phyloP scores from a whole-genome alignment of 176 grass and related monocot species.

The Panicum miliaceum region DNA sequence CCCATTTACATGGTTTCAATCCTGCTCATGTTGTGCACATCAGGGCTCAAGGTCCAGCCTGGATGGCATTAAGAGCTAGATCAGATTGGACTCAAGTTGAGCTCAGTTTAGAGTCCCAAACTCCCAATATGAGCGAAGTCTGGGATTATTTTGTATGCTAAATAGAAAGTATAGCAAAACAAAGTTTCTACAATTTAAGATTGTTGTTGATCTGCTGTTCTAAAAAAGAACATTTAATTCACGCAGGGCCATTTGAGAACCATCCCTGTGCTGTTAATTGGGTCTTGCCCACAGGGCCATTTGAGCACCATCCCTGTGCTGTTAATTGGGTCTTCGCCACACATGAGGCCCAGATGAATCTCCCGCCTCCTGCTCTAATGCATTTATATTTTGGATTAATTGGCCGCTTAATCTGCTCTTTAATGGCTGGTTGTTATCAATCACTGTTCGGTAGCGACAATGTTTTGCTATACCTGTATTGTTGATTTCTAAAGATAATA shows the following conservation, averaged over 20 bases:
- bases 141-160: not conserved
- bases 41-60: not conserved
- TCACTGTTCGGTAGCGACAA: not conserved
- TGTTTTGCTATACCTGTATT: not conserved
- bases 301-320: not conserved
- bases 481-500: not conserved
- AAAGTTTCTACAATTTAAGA: conserved; percentile 7
- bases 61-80: not conserved
- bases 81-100: not conserved
- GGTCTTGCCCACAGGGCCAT: not conserved
- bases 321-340: not conserved
- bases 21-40: not conserved
- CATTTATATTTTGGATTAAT: not conserved
- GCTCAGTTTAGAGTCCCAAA: not conserved
- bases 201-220: not conserved
- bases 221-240: not conserved
- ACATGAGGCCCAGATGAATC: not conserved
- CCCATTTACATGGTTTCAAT: not conserved
- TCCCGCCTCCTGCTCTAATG: not conserved
- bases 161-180: not conserved
- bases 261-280: not conserved
- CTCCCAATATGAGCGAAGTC: not conserved
- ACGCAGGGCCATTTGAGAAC: not conserved
- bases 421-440: not conserved
- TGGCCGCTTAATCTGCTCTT: not conserved